These are phyloP conservation scores for Cladophialophora yegresii DNA, from an alignment of 2,329 filamentous ascomycete species.

Conservation along the genomic window DNA sequence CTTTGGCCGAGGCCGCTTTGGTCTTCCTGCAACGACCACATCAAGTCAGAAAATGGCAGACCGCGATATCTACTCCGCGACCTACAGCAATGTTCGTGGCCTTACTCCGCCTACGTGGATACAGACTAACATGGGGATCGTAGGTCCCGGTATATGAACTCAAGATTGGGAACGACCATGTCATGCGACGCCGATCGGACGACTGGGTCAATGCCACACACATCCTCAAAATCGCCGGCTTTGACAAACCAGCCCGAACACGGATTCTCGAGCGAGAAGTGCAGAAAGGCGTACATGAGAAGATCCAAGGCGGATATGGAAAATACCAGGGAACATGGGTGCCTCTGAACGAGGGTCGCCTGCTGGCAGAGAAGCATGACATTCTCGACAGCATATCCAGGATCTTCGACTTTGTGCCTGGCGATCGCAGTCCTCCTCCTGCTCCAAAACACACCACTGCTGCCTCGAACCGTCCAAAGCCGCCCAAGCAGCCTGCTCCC, in stretches of 20 bases:
- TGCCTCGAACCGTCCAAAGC: conserved; percentile 74
- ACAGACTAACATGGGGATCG: conserved; percentile 25
- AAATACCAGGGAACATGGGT: conserved; percentile 99
- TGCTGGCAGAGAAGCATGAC: conserved; percentile 82
- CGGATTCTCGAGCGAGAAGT: conserved; percentile 95
- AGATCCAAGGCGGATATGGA: conserved; percentile 96
- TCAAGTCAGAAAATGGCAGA: conserved; percentile 36
- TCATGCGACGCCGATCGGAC: conserved; percentile 90
- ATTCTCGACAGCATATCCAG: conserved; percentile 77
- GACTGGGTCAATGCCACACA: conserved; percentile 99
- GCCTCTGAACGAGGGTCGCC: conserved; percentile 76
- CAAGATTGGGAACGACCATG: conserved; percentile 84
- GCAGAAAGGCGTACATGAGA: conserved; percentile 94
- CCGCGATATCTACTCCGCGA: conserved; percentile 62
- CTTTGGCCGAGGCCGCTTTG: background rate
- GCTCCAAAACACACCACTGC: conserved; percentile 83
- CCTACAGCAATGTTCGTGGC: conserved; percentile 62
- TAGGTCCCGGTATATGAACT: conserved; percentile 95
- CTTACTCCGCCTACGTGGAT: conserved; percentile 10
- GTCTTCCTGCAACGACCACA: background rate
- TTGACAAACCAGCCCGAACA: conserved; percentile 94
- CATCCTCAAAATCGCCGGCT: conserved; percentile 93
- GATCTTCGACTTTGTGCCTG: conserved; percentile 87
- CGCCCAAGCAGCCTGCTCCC: conserved; percentile 65
- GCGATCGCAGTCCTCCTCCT: conserved; percentile 84